Percentiles rank a stretch among this genome's conserved stretches.
Evolutionary conservation across 2,329 filamentous ascomycete species (phyloP).

Genomic region (Trichoderma endophyticum): DNA sequence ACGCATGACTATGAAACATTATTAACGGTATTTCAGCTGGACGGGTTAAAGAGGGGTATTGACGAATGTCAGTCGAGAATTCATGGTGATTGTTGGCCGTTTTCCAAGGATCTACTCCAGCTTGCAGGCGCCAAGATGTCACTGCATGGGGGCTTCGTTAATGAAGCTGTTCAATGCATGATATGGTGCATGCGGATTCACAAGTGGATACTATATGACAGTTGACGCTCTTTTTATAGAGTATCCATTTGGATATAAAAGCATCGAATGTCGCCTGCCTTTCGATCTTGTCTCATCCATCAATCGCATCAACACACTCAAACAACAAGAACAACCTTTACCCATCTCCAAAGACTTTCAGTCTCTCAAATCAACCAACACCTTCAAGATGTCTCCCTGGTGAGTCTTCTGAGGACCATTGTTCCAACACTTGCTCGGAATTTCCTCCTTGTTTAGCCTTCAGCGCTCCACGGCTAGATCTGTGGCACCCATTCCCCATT

Average conservation of each 20-base stretch:
- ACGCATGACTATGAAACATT: background rate
- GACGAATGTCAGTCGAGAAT: background rate
- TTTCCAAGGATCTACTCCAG: background rate
- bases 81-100: background rate
- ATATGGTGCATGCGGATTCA: background rate
- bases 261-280: background rate
- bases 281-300: background rate
- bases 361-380: background rate
- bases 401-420: background rate
- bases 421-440: background rate
- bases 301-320: background rate
- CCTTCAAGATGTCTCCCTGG: slow-evolving; percentile 18
- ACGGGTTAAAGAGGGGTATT: background rate
- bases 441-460: background rate
- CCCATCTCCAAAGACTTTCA: background rate
- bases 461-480: fast-evolving
- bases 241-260: slow-evolving; percentile 3
- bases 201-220: background rate
- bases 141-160: background rate
- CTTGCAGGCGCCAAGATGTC: background rate
- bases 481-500: background rate
- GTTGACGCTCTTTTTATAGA: background rate
- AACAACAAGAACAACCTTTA: background rate
- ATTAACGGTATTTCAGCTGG: background rate
- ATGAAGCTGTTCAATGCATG: background rate